Conservation (phyloP, 306 rosid species). For the Cucurbita moschata region DNA sequence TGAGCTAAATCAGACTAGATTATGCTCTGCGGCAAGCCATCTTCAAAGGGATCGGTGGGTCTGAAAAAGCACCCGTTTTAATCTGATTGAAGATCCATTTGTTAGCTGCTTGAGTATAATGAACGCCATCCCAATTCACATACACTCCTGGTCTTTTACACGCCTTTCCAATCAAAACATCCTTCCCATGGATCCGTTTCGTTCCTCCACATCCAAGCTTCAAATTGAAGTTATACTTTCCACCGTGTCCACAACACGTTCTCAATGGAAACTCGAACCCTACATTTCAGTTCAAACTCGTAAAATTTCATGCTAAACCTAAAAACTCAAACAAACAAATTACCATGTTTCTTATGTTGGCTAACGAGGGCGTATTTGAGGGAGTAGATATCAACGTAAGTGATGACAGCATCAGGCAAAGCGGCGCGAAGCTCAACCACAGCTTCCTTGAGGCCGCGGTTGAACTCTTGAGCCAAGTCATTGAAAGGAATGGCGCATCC, state of each 20-base stretch:
- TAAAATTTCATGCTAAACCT: too few species aligned
- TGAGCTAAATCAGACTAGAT: background rate
- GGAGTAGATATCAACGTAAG: slow-evolving; percentile 34
- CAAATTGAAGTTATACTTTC: slow-evolving; percentile 46
- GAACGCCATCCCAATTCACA: slow-evolving; percentile 71
- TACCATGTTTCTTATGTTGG: slow-evolving; percentile 21
- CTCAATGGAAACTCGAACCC: slow-evolving; percentile 51
- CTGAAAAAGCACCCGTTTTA: slow-evolving; percentile 46
- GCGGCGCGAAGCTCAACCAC: slow-evolving; percentile 27
- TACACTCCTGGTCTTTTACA: slow-evolving; percentile 45
- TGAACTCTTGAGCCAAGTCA: slow-evolving; percentile 36
- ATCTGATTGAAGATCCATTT: slow-evolving; percentile 48
- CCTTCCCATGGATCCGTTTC: slow-evolving; percentile 28
- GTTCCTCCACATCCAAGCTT: slow-evolving; percentile 48
- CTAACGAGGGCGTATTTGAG: slow-evolving; percentile 17
- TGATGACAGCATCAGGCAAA: slow-evolving; percentile 36
- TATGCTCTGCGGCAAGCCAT: slow-evolving; percentile 29
- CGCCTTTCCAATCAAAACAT: slow-evolving; percentile 34
- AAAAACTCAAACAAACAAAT: background rate
- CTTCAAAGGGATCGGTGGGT: slow-evolving; percentile 55
- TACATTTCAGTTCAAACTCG: slow-evolving; percentile 12
- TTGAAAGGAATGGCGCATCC: slow-evolving; percentile 46
- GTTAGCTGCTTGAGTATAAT: slow-evolving; percentile 66
- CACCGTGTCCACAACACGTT: slow-evolving; percentile 88
- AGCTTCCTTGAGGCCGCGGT: slow-evolving; percentile 31